Evolutionary conservation across 495 filamentous ascomycete genomes (phyloP), one percentile per base, ranked within the genome.

Genomic region (Pseudoneurospora amorphoporcata): DNA sequence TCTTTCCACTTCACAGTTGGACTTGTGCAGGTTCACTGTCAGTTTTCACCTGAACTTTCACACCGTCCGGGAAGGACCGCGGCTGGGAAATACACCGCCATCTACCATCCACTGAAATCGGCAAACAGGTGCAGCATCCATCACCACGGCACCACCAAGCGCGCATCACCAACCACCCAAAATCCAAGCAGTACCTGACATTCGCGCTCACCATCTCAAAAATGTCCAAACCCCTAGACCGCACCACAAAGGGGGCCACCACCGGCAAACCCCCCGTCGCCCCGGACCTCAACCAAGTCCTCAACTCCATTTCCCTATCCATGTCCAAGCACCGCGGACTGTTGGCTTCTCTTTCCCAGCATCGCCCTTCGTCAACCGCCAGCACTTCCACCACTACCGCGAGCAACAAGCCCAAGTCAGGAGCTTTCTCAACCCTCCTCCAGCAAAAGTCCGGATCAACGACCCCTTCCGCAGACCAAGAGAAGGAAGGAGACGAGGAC

Each of bases 251-350:
- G 39, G 68, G 19, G 70, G 45, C 39, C 68, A 17, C 39, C 68
- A 17, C 41, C 1, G 68, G 69, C 23, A 35, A 41, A 32, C 73
- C 69, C 47, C 76, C 77, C 65, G 71, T 75, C n/a, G 77, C 79
- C 68, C 76, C 80, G 9, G 75, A 81, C 73, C 74, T 78, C 72
- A 72, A 79, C 41, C 72, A 78, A 37, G 73, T 77, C 70, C 77
- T 82, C 78, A 83, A 84, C 77, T 77, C 77, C 45, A 79, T 84
- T 69, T 75, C 70, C 68, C 71, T 78, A 32, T 37, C 43, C 73
- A 43, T 74, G 10, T 19, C 76, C 68, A 74, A 75, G 32, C 70
- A 71, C 70, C 58, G 71, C 9, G 40, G 45, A 10, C 10, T 77
- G 41, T 38, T 75, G 68, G 68, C 73, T 40, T 47, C 73, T 39